Evolutionary conservation across 768 basidiomycete species (phyloP).

Genomic region (Lentinula sp.): DNA sequence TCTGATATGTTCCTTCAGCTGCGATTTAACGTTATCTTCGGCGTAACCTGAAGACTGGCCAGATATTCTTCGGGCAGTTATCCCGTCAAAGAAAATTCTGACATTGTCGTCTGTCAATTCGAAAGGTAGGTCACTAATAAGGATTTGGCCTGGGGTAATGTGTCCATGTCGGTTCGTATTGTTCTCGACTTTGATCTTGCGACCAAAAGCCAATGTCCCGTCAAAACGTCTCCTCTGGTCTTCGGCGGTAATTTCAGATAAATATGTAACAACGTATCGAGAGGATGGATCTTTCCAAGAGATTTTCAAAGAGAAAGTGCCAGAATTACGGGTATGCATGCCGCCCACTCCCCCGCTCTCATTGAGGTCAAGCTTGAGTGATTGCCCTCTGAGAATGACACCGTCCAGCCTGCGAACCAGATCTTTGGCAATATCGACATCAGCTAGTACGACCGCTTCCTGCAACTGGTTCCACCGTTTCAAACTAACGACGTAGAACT

Average conservation of each 20-base stretch:
- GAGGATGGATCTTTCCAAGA: slow-evolving; percentile 47
- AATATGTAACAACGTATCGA: slow-evolving; percentile 39
- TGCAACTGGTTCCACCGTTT: slow-evolving; percentile 18
- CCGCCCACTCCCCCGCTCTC: slow-evolving; percentile 30
- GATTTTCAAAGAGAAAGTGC: slow-evolving; percentile 36
- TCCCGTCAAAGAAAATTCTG: slow-evolving; percentile 23
- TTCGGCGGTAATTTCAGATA: slow-evolving; percentile 22
- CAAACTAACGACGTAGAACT: slow-evolving; percentile 27
- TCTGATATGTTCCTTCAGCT: slow-evolving; percentile 19
- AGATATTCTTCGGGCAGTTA: slow-evolving; percentile 17
- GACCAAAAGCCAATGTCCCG: slow-evolving; percentile 27
- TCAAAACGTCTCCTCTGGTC: slow-evolving; percentile 32
- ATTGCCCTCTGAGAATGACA: slow-evolving; percentile 38
- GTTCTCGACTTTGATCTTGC: slow-evolving; percentile 41
- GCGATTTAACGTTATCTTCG: slow-evolving; percentile 11
- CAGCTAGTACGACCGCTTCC: slow-evolving; percentile 39
- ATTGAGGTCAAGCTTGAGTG: slow-evolving; percentile 35
- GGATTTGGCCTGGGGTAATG: slow-evolving; percentile 29
- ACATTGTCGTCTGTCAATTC: slow-evolving; percentile 18
- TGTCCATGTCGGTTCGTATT: slow-evolving; percentile 30
- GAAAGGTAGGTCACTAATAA: slow-evolving; percentile 35
- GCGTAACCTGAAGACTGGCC: slow-evolving; percentile 6
- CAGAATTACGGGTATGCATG: slow-evolving; percentile 29
- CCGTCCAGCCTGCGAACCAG: slow-evolving; percentile 42
- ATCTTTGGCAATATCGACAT: slow-evolving; percentile 30